Base-by-base conservation (phyloP, 495 filamentous ascomycete genomes). In the Hapsidospora chrysogenum region DNA sequence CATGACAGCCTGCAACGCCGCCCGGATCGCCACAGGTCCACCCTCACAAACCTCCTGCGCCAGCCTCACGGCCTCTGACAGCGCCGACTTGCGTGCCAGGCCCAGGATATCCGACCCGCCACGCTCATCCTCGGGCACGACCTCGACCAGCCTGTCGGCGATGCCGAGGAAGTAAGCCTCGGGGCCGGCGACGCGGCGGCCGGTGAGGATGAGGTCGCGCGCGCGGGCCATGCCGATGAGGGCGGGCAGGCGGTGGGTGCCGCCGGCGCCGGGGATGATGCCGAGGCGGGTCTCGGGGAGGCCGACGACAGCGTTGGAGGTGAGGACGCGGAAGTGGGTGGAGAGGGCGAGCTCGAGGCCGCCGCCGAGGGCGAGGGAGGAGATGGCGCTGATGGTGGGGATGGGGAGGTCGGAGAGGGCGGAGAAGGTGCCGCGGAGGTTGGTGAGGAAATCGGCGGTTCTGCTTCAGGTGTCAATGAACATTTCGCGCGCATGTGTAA, bases 211-310 rank as follows among this genome's bases (percentile, higher is more conserved):
- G 31, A 95, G 52, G 47, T 96, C 85, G 29, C 84, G 60, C 5
- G 89, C 89, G 16, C 80, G 70, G 6, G 62, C 53, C 3, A 72
- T 51, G 3, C 89, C 92, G 35, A 96, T 75, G 11, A 96, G 46
- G 0, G 54, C 56, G 0, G 81, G 84, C 0, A 97, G 67, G 3
- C 89, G 74, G 50, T 81, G 85, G 0, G 85, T 94, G 13, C 89
- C 89, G 4, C 89, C 89, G 0, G 89, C 92, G 29, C 89, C 89
- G 4, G 89, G 89, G 39, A 96, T 78, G 46, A 97, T 96, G 16
- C 78, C 89, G 1, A 97, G 68, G 0, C 84, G 61, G 0, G 89
- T 95, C 47, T 97, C 89, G 2, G 89, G 89, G 2, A 97, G 68
- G 1, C 72, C 87, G 37, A 97, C 73, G 30, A 63, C 57, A 16